These are phyloP conservation scores for Avena insularis DNA, from an alignment of 176 grass and related monocot species.

Conservation along the genomic window DNA sequence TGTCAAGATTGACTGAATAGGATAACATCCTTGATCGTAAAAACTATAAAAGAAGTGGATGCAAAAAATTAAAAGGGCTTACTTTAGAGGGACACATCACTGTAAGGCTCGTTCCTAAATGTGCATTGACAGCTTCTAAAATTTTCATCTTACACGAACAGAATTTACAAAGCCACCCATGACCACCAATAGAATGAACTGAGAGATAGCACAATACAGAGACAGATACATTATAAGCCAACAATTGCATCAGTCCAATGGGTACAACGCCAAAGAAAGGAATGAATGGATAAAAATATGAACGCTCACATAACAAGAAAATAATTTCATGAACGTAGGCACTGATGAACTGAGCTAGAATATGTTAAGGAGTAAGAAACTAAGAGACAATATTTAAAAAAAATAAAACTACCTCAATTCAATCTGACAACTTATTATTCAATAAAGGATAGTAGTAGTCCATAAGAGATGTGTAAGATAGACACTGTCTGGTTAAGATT, in stretches of 20 bases:
- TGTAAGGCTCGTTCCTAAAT: constrained; percentile 78
- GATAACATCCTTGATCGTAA: constrained; percentile 28
- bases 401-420: neutral
- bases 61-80: constrained; percentile 40
- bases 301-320: neutral
- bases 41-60: constrained; percentile 40
- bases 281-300: neutral
- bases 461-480: neutral
- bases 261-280: constrained; percentile 1
- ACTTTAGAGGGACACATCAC: constrained; percentile 61
- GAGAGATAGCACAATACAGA: constrained; percentile 47
- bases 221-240: constrained; percentile 30
- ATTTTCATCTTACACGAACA: constrained; percentile 76
- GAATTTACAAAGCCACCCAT: constrained; percentile 89
- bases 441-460: constrained; percentile 6
- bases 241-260: constrained; percentile 21
- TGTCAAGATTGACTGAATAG: constrained; percentile 14
- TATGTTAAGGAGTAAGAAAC: neutral
- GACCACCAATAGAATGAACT: constrained; percentile 59
- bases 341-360: constrained; percentile 1
- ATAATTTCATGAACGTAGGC: constrained; percentile 9
- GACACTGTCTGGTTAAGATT: neutral
- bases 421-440: constrained; percentile 7
- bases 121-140: constrained; percentile 93
- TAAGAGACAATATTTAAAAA: neutral